Evolutionary conservation across 345 rosid species (phyloP).

Genomic region (Eucalyptus regnans): DNA sequence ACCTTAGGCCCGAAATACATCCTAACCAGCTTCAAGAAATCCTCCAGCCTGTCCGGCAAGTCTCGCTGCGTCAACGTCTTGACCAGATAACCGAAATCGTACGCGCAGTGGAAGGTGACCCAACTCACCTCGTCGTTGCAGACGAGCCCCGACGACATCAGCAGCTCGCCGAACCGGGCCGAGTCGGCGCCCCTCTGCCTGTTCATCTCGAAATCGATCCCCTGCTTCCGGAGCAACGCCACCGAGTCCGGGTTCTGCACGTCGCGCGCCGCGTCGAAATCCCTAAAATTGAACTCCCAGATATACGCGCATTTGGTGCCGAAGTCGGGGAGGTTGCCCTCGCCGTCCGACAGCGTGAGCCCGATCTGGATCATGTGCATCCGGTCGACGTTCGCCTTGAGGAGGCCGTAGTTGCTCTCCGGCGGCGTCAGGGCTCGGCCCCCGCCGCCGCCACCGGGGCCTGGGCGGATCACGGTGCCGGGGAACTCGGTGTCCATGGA

Average conservation of each 20-base stretch:
- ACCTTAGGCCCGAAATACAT: conserved; percentile 19
- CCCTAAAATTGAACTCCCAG: conserved; percentile 40
- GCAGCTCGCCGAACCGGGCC: conserved; percentile 16
- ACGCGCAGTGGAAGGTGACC: conserved; percentile 35
- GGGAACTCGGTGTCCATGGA: conserved; percentile 46
- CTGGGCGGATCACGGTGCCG: conserved; percentile 16
- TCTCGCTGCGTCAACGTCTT: conserved; percentile 13
- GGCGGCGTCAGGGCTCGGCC: conserved; percentile 2
- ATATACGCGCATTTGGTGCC: conserved; percentile 8
- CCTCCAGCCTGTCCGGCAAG: conserved; percentile 4
- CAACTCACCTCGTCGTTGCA: conserved; percentile 24
- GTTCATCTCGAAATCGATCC: conserved; percentile 22
- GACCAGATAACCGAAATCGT: conserved; percentile 36
- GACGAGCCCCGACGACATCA: conserved; percentile 33
- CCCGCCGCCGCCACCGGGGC: not conserved
- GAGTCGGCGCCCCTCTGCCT: conserved; percentile 10
- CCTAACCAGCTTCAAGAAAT: conserved; percentile 7
- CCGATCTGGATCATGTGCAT: conserved; percentile 34
- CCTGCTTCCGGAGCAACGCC: conserved; percentile 18
- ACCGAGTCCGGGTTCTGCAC: conserved; percentile 25
- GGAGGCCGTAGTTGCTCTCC: conserved; percentile 5
- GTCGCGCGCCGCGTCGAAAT: conserved; percentile 21
- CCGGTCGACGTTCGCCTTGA: conserved; percentile 30
- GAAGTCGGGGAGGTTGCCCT: conserved; percentile 30
- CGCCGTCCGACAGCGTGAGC: conserved; percentile 13